Percentiles rank a stretch among this genome's conserved stretches.
These are phyloP conservation scores for Metarhizium anisopliae DNA, from an alignment of 2,329 filamentous ascomycete species.

Conservation along the genomic window DNA sequence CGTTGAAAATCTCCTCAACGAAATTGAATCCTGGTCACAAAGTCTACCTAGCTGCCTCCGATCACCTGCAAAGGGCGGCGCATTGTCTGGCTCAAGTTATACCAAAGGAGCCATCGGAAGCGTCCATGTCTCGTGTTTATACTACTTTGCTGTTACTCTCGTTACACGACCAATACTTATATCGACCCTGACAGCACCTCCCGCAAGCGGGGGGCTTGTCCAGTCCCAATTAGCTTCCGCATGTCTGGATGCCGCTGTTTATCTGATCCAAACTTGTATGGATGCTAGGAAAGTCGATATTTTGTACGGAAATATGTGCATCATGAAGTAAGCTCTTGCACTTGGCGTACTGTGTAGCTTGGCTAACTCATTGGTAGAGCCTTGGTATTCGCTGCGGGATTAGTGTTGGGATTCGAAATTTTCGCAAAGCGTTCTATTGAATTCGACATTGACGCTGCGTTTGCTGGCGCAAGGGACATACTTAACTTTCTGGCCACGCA, in stretches of 20 bases:
- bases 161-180: constrained; percentile 48
- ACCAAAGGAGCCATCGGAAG: constrained; percentile 33
- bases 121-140: constrained; percentile 46
- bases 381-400: constrained; percentile 45
- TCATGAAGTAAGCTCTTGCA: constrained; percentile 40
- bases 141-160: constrained; percentile 50
- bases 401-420: constrained; percentile 47
- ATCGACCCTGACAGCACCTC: constrained; percentile 33
- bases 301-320: constrained; percentile 46
- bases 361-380: constrained; percentile 25
- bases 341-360: background rate
- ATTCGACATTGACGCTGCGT: constrained; percentile 37
- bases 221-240: constrained; percentile 35
- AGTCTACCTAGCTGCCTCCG: constrained; percentile 28
- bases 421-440: constrained; percentile 39
- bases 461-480: constrained; percentile 39
- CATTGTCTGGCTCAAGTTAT: constrained; percentile 3
- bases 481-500: constrained; percentile 36
- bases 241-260: constrained; percentile 46
- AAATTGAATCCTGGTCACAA: constrained; percentile 36
- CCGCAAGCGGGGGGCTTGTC: constrained; percentile 16
- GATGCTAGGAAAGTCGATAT: constrained; percentile 35
- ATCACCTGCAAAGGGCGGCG: constrained; percentile 9
- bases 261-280: constrained; percentile 44
- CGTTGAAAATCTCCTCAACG: constrained; percentile 31